Evolutionary conservation across 495 filamentous ascomycete genomes (phyloP), one percentile per base, ranked within the genome.

Genomic region (Hyaloscypha bicolor): DNA sequence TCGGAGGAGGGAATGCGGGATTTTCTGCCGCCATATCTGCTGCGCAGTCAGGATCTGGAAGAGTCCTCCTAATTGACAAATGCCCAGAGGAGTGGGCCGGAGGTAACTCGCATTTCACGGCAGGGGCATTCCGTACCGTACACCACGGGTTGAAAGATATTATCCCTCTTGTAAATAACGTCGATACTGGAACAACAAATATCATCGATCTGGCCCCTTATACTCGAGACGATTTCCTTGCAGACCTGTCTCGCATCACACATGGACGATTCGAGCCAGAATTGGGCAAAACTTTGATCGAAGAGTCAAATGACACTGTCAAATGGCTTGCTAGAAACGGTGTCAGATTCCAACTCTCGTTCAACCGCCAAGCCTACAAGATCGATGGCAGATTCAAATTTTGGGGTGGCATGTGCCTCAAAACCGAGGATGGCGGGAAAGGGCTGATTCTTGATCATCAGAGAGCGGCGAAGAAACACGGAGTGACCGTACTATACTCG

Each of bases 301-400:
- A 74, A 11, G 80, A 86, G 29, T 81, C 77, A 0, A 77, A 78
- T 25, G 77, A 72, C 16, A 70, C 82, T 0, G 76, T 88, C 3
- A 78, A 82, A 67, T 90, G 87, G 87, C 73, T 90, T 6, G 79
- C 78, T 14, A 57, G 76, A 16, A 76, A 82, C 45, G 86, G 86
- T 0, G 75, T 87, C 9, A 73, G 77, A 6, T 89, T 87, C 66
- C 78, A 83, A 66, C 76, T 90, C 22, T 82, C 80, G 2, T 90
- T 89, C 73, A 85, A 88, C 60, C 78, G 88, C 1, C 86, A 90
- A 71, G 83, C 87, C 0, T 90, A 84, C 61, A 69, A 83, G 52
- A 78, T 88, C 6, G 76, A 84, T 60, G 84, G 81, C 9, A 75
- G 82, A 14, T 79, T 77, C 59, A 86, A 85, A 65, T 90, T 90